Base-by-base conservation (phyloP, 1,284 basidiomycete species). In the Microbotryum saponariae region DNA sequence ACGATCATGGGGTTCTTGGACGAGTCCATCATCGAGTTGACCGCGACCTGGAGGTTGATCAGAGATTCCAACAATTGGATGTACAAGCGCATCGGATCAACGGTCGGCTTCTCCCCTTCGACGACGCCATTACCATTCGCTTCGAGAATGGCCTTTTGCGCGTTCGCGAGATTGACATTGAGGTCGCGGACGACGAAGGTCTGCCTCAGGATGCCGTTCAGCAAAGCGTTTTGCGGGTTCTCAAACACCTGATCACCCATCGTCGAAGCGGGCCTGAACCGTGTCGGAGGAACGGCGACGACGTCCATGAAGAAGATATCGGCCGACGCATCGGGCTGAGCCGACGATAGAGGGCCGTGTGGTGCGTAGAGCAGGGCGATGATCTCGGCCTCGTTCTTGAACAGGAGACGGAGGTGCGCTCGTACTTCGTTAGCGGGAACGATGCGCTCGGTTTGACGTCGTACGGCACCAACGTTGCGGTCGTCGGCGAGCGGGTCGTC, bases 241-340 rank as follows among this genome's bases (percentile, higher is more conserved):
- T 99, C 96, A 73, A 97, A 97, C 1, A 94, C 81, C 64, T 84
- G 86, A 67, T 96, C 96, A 58, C 87, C 90, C 87, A 98, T 85
- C 73, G 86, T 88, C 18, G 90, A 84, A 3, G 96, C 89, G 1
- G 96, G 96, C 51, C 96, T 85, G 81, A 97, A 99, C 50, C 94
- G 88, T 9, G 91, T 96, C 25, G 96, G 96, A 25, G 93, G 83
- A 44, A 98, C 88, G 33, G 91, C 85, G 37, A 99, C 75, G 58
- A 89, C 91, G 46, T 94, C 89, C 79, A 98, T 81, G 80, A 99
- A 99, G 78, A 98, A 98, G 82, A 97, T 91, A 74, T 96, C 93
- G 52, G 91, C 88, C 50, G 86, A 89, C 29, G 66, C 66, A 33
- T 53, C 37, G 10, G 61, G 89, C 87, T 50, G 20, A 74, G 37